phyloP scores from a whole-genome alignment of 2,329 filamentous ascomycete species.

The Didymella lethalis region DNA sequence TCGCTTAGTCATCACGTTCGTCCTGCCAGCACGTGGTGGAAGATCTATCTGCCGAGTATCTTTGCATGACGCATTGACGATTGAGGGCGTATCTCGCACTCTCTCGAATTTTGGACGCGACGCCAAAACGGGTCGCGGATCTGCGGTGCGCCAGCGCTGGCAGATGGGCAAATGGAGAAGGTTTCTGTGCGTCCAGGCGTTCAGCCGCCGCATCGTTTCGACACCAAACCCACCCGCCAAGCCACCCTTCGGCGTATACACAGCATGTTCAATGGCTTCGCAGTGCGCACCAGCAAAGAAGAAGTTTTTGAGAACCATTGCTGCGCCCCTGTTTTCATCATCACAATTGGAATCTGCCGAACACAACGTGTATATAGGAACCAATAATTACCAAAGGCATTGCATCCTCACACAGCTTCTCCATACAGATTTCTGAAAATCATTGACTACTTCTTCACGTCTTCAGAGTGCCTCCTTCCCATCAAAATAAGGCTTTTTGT shows the following conservation, averaged over 20 bases:
- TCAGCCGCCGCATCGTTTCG: neutral
- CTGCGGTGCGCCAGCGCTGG: neutral
- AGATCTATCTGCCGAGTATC: neutral
- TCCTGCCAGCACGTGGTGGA: neutral
- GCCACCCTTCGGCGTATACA: slow-evolving; percentile 16
- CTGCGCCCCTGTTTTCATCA: slow-evolving; percentile 4
- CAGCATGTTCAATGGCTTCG: neutral
- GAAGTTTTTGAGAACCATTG: neutral
- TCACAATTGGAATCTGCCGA: neutral
- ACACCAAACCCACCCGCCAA: neutral
- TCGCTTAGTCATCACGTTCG: neutral
- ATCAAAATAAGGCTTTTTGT: neutral
- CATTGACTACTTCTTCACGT: neutral
- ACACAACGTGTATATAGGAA: slow-evolving; percentile 1
- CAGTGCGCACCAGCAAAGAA: slow-evolving; percentile 3
- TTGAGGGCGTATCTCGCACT: slow-evolving; percentile 6
- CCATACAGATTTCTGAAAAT: too few species aligned
- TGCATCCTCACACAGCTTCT: neutral
- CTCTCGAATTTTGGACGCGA: neutral
- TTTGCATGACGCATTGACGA: slow-evolving; percentile 1
- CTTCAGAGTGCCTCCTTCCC: neutral
- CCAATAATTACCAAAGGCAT: neutral
- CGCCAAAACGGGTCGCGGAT: slow-evolving; percentile 3
- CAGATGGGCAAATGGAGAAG: slow-evolving; percentile 1
- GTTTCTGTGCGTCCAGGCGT: neutral